Percentiles rank a stretch among this genome's conserved stretches.
Conservation (phyloP, 306 rosid species). For the Casuarina cunninghamiana region DNA sequence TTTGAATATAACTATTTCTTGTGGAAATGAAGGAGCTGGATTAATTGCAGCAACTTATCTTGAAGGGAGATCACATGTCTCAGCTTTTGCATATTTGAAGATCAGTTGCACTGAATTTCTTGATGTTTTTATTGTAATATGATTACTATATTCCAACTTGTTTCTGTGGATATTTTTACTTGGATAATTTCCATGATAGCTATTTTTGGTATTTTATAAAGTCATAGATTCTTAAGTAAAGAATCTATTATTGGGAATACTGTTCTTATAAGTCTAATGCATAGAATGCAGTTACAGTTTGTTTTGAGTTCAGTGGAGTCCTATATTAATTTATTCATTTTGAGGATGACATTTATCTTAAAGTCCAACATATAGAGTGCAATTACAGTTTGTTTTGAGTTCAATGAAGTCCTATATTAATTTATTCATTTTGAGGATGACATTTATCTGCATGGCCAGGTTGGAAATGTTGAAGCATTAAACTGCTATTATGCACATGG, state of each 20-base stretch:
- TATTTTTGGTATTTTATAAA: not conserved
- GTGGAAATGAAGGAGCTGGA: not conserved
- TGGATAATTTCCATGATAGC: conserved; percentile 6
- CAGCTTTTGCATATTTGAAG: not conserved
- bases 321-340: conserved; percentile 24
- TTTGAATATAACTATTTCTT: not conserved
- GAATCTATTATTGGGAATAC: conserved; percentile 14
- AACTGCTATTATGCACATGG: conserved; percentile 99
- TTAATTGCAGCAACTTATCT: not conserved
- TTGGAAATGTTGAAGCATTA: conserved; percentile 81
- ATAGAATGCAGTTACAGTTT: not conserved
- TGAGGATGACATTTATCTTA: conserved; percentile 26
- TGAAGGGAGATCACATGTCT: not conserved
- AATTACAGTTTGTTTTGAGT: too few relatives aligned
- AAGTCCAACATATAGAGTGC: too few relatives aligned
- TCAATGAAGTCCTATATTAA: conserved; percentile 19
- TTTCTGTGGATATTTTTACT: not conserved
- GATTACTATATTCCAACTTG: not conserved
- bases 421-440: conserved; percentile 30
- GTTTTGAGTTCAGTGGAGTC: conserved; percentile 18
- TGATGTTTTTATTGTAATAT: not conserved
- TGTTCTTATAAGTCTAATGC: not conserved
- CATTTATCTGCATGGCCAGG: conserved; percentile 51
- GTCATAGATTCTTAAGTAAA: conserved; percentile 14
- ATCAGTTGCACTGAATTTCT: not conserved